Conservation (phyloP, 2,329 filamentous ascomycete species). For the Trichoderma brevicompactum region DNA sequence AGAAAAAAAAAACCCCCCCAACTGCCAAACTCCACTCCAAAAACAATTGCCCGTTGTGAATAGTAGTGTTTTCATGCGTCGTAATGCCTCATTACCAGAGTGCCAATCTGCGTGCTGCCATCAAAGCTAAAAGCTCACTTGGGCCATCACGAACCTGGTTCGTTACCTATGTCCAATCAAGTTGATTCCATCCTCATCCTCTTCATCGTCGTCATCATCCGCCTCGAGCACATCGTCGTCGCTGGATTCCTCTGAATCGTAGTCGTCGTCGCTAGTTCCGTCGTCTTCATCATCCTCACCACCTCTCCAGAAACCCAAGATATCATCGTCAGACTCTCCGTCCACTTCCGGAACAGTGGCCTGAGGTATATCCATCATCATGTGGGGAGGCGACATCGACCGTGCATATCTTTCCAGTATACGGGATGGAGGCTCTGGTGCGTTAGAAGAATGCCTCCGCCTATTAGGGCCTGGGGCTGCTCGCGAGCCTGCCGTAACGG, state of each 20-base stretch:
- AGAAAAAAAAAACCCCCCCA: background rate
- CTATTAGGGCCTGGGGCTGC: constrained; percentile 35
- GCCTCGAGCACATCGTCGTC: constrained; percentile 50
- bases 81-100: background rate
- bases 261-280: constrained; percentile 37
- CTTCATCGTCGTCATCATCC: constrained; percentile 51
- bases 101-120: background rate
- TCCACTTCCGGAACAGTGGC: constrained; percentile 39
- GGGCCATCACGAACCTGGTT: no score
- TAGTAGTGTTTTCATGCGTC: constrained; percentile 1
- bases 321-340: constrained; percentile 58
- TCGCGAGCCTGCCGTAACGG: constrained; percentile 27
- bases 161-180: constrained; percentile 55
- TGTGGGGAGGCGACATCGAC: constrained; percentile 49
- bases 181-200: constrained; percentile 56
- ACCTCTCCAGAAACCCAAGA: constrained; percentile 61
- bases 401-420: constrained; percentile 50
- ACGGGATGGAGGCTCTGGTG: constrained; percentile 40
- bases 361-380: constrained; percentile 36
- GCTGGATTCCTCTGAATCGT: constrained; percentile 56
- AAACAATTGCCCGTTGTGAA: constrained; percentile 1
- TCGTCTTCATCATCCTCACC: constrained; percentile 53
- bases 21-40: background rate
- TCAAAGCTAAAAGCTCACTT: background rate
- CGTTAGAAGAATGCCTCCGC: constrained; percentile 48